A percentile compares a stretch with the other conserved stretches of the same genome.
Evolutionary conservation across 192 early-diverging fungal genomes (phyloP).

Genomic region (Coemansia sp.): DNA sequence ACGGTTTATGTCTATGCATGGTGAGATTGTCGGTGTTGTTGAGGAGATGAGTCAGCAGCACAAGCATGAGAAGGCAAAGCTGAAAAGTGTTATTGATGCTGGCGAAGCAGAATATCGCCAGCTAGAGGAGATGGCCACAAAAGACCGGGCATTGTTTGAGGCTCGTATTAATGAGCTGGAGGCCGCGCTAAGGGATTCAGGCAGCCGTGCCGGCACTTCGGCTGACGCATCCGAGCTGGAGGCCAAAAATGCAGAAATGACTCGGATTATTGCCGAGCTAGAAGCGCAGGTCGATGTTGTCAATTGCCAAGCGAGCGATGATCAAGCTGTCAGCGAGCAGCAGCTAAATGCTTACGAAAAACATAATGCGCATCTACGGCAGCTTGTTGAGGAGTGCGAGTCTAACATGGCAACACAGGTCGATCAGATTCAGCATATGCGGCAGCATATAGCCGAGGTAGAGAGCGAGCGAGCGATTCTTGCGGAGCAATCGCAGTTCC

Average conservation of each 20-base stretch:
- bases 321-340: slow-evolving; percentile 22
- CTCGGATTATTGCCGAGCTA: slow-evolving; percentile 19
- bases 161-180: slow-evolving; percentile 18
- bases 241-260: slow-evolving; percentile 22
- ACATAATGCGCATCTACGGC: slow-evolving; percentile 19
- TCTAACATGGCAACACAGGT: slow-evolving; percentile 39
- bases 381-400: slow-evolving; percentile 47
- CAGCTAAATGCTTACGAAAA: slow-evolving; percentile 20
- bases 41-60: slow-evolving; percentile 36
- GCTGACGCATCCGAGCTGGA: slow-evolving; percentile 1
- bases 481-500: slow-evolving; percentile 52
- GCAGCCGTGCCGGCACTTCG: background rate
- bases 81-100: slow-evolving; percentile 15
- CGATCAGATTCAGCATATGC: slow-evolving; percentile 27
- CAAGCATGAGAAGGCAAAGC: slow-evolving; percentile 26
- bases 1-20: slow-evolving; percentile 35
- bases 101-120: slow-evolving; percentile 28
- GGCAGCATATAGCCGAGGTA: slow-evolving; percentile 37
- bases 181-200: background rate
- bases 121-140: slow-evolving; percentile 24
- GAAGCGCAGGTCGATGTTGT: slow-evolving; percentile 33
- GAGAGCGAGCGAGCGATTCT: slow-evolving; percentile 47
- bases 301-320: slow-evolving; percentile 27
- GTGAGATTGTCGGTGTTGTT: slow-evolving; percentile 43
- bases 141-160: slow-evolving; percentile 20